Conservation (phyloP, 1,284 basidiomycete species). For the Trichosporon faecale region DNA sequence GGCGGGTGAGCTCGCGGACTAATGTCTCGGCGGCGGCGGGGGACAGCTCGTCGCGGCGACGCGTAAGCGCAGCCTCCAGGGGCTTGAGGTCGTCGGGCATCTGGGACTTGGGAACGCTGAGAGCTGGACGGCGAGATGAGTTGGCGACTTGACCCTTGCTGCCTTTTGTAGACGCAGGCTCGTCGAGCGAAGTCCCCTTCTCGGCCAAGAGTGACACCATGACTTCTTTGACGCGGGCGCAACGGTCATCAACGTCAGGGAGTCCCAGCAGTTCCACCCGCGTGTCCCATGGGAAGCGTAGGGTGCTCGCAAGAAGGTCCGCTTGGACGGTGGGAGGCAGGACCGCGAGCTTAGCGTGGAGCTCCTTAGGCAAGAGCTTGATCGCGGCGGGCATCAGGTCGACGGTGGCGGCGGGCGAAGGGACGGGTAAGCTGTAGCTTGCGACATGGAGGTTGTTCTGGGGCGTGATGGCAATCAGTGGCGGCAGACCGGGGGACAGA, state of each 20-base stretch:
- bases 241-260: constrained; percentile 35
- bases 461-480: constrained; percentile 43
- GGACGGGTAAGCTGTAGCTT: constrained; percentile 41
- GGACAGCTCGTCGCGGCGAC: constrained; percentile 32
- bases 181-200: constrained; percentile 26
- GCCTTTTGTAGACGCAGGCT: constrained; percentile 10
- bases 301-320: constrained; percentile 42
- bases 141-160: background rate
- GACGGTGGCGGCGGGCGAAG: constrained; percentile 21
- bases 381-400: constrained; percentile 37
- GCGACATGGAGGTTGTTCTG: constrained; percentile 35
- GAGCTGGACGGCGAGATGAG: background rate
- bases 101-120: constrained; percentile 15
- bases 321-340: constrained; percentile 38
- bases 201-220: constrained; percentile 28
- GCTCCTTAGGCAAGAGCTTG: constrained; percentile 36
- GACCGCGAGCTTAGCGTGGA: constrained; percentile 36
- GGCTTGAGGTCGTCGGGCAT: constrained; percentile 44
- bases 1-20: constrained; percentile 34
- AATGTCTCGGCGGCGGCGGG: constrained; percentile 31
- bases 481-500: constrained; percentile 43
- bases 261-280: constrained; percentile 40
- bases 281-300: constrained; percentile 40
- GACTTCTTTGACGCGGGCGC: constrained; percentile 31
- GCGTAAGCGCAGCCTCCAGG: constrained; percentile 26